Percentiles rank a stretch among this genome's conserved stretches.
Evolutionary conservation across 129 eudicot genomes (phyloP).

Genomic region (Escallonia herrerae): DNA sequence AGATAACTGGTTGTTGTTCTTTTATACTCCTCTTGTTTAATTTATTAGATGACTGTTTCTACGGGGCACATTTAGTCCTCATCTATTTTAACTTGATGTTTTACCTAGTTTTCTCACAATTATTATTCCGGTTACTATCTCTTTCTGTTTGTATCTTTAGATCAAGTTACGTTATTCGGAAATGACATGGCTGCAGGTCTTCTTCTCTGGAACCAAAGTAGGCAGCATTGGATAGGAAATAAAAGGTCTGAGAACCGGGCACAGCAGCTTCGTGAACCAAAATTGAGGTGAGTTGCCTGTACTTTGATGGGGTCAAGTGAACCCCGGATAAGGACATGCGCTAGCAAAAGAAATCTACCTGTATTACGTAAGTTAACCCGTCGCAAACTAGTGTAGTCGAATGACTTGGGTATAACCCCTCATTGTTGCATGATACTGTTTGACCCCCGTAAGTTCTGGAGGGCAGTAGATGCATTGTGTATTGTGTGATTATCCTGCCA

Average conservation of each 20-base stretch:
- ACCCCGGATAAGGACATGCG: background rate
- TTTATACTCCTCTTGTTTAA: too few species aligned
- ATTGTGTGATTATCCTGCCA: too few species aligned
- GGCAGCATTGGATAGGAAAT: slow-evolving; percentile 74
- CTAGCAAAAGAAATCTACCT: background rate
- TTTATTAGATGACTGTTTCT: too few species aligned
- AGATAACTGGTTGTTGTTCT: too few species aligned
- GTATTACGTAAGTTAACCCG: background rate
- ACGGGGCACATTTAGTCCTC: too few species aligned
- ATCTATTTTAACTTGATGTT: too few species aligned
- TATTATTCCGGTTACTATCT: background rate
- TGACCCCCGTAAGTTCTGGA: too few species aligned
- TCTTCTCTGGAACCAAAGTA: slow-evolving; percentile 67
- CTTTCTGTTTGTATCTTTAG: background rate
- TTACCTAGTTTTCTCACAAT: background rate
- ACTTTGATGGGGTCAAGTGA: background rate
- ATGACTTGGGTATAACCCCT: too few species aligned
- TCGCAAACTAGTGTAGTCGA: too few species aligned
- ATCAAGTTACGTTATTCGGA: too few species aligned
- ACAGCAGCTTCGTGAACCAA: slow-evolving; percentile 49
- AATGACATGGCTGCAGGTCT: slow-evolving; percentile 39
- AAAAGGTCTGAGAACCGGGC: slow-evolving; percentile 24
- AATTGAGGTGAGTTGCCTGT: slow-evolving; percentile 46
- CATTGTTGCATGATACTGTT: too few species aligned
- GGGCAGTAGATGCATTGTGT: too few species aligned